Conservation (phyloP, 2,329 filamentous ascomycete genomes). For the Pezicula radicicola region DNA sequence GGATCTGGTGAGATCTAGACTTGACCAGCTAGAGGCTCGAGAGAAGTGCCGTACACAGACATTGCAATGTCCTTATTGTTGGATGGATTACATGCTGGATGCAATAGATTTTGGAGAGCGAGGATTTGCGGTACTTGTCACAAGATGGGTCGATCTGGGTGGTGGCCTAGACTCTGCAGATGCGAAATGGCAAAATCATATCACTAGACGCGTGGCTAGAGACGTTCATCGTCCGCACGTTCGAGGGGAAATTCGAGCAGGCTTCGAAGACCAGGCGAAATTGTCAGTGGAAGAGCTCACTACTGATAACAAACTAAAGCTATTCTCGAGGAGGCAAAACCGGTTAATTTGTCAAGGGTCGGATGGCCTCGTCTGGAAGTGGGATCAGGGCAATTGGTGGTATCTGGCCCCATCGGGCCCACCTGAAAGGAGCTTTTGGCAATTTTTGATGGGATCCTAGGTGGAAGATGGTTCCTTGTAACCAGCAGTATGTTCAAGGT, state of each 20-base stretch:
- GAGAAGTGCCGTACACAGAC: conserved; percentile 6
- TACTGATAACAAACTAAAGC: conserved; percentile 12
- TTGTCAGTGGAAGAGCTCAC: conserved; percentile 13
- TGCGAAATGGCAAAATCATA: conserved; percentile 14
- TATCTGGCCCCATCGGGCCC: conserved; percentile 3
- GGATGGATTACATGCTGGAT: conserved; percentile 12
- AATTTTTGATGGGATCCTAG: not conserved
- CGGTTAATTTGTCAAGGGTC: conserved; percentile 1
- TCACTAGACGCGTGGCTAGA: conserved; percentile 4
- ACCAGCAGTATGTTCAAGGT: conserved; percentile 3
- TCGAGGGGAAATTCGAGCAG: conserved; percentile 8
- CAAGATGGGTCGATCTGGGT: conserved; percentile 15
- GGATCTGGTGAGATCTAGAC: conserved; percentile 4
- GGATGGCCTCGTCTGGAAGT: conserved; percentile 6
- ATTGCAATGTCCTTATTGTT: conserved; percentile 8
- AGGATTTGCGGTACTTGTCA: conserved; percentile 8
- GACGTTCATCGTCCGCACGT: conserved; percentile 7
- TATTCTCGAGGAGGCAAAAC: conserved; percentile 8
- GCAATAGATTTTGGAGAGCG: conserved; percentile 9
- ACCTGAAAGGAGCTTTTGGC: conserved; percentile 5
- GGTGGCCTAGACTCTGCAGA: conserved; percentile 11
- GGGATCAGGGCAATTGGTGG: not conserved
- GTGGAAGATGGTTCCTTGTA: conserved; percentile 4
- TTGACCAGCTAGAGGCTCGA: conserved; percentile 6
- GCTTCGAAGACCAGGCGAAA: conserved; percentile 11